Evolutionary conservation across 352 stramenopile species (phyloP).

Genomic region (Phytophthora capsici): DNA sequence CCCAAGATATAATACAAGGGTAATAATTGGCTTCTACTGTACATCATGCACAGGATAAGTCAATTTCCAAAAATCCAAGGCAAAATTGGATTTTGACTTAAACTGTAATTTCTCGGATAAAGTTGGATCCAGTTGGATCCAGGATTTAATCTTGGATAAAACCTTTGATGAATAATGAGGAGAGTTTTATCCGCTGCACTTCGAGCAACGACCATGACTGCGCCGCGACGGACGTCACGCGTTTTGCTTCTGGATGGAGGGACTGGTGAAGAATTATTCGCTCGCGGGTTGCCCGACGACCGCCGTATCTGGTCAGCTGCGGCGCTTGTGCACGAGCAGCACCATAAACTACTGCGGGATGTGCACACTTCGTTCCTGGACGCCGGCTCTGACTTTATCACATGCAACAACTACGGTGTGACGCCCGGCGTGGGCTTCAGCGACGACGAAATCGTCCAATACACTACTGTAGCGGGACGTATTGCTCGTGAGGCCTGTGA

Average conservation of each 20-base stretch:
- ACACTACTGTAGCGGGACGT: slow-evolving; percentile 54
- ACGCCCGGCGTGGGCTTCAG: slow-evolving; percentile 88
- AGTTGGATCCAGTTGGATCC: too few relatives aligned
- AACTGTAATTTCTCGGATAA: too few relatives aligned
- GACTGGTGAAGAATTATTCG: slow-evolving; percentile 92
- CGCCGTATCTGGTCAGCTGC: slow-evolving; percentile 89
- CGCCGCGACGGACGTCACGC: background rate
- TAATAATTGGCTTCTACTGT: too few relatives aligned
- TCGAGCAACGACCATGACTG: too few relatives aligned
- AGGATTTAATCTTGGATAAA: too few relatives aligned
- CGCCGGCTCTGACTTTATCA: slow-evolving; percentile 83
- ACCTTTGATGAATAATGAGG: too few relatives aligned
- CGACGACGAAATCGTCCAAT: slow-evolving; percentile 63
- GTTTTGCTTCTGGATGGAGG: slow-evolving; percentile 85
- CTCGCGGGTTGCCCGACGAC: slow-evolving; percentile 83
- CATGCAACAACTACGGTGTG: slow-evolving; percentile 93
- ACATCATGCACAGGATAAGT: too few relatives aligned
- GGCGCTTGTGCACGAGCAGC: slow-evolving; percentile 74
- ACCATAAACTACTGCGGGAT: slow-evolving; percentile 74
- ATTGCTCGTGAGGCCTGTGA: slow-evolving; percentile 63
- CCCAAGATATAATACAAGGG: too few relatives aligned
- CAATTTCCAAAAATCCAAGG: too few relatives aligned
- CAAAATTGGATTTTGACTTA: too few relatives aligned
- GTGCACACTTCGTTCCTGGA: slow-evolving; percentile 87
- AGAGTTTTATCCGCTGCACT: too few relatives aligned